Evolutionary conservation across 495 filamentous ascomycete genomes (phyloP), one percentile per base, ranked within the genome.

Genomic region (Xanthoparmelia taractica): DNA sequence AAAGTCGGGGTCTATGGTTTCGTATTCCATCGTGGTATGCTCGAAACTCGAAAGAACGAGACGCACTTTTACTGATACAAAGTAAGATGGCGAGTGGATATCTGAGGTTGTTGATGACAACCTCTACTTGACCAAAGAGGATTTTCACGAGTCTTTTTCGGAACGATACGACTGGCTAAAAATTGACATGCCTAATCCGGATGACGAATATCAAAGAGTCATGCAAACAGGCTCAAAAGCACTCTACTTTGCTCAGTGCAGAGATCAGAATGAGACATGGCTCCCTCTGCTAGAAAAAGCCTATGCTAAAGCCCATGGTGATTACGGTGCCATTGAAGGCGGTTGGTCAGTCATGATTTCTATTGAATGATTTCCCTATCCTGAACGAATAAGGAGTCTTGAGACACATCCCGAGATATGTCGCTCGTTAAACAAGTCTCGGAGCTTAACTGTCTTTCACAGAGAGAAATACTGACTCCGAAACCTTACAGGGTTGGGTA

Each of bases 221-320:
- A 61, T 61, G 59, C 91, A 94, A 72, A 87, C 82, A 5, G 86
- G 86, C 8, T 91, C 87, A 5, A 79, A 84, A 23, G 88, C 92
- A 0, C 71, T 97, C 8, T 91, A 89, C 67, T 96, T 95, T 76
- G 89, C 91, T 2, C 88, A 91, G 67, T 95, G 91, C 72, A 82
- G 84, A 66, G 84, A 93, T 69, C 79, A 83, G 29, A 92, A 94
- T 68, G 92, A 97, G 75, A 97, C 91, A 1, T 97, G 92, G 92
- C 77, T 97, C 31, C 92, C 92, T 1, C 75, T 97, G 52, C 81
- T 97, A 5, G 92, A 97, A 70, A 97, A 97, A 74, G 93, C 93
- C 0, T 97, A 94, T 75, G 92, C 92, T 54, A 97, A 97, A 72
- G 92, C 91, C 17, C 92, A 97, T 68, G 91, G 91, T 4, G 90